phyloP scores from a whole-genome alignment of 768 basidiomycete species.

The Hygrocybe punicea region DNA sequence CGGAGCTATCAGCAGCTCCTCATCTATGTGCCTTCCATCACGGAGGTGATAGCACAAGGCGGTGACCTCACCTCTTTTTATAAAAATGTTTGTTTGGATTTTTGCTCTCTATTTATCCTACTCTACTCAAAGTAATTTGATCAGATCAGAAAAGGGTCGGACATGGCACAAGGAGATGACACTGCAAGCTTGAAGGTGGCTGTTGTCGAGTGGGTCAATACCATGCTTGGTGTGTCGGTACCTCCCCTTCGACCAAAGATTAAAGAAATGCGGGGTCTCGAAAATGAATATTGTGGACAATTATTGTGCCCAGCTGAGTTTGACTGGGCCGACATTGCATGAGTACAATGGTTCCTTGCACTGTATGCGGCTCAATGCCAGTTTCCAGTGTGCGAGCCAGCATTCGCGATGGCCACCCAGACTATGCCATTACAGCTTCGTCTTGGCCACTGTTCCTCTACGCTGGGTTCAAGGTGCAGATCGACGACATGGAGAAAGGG shows the following conservation, averaged over 20 bases:
- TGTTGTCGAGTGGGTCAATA: conserved; percentile 8
- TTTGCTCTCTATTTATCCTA: not conserved
- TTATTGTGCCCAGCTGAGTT: conserved; percentile 18
- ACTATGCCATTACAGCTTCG: conserved; percentile 8
- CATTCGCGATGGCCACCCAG: conserved; percentile 11
- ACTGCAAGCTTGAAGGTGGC: conserved; percentile 5
- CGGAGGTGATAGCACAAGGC: too few species aligned
- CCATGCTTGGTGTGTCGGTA: not conserved
- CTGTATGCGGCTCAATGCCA: not conserved
- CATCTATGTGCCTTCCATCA: too few species aligned
- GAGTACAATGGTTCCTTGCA: not conserved
- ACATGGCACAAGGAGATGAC: conserved; percentile 11
- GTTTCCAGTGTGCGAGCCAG: not conserved
- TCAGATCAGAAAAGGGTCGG: conserved; percentile 1
- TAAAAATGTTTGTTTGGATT: not conserved
- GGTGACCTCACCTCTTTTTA: too few species aligned
- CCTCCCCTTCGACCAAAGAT: not conserved
- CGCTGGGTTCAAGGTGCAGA: not conserved
- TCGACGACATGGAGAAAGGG: conserved; percentile 6
- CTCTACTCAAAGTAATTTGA: not conserved
- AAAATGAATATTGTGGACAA: conserved; percentile 13
- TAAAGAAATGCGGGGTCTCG: conserved; percentile 16
- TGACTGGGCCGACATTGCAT: conserved; percentile 18
- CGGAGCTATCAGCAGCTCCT: too few species aligned
- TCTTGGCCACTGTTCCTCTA: conserved; percentile 14